These are phyloP conservation scores for Exophiala viscosa DNA, from an alignment of 2,329 filamentous ascomycete genomes.

Conservation along the genomic window DNA sequence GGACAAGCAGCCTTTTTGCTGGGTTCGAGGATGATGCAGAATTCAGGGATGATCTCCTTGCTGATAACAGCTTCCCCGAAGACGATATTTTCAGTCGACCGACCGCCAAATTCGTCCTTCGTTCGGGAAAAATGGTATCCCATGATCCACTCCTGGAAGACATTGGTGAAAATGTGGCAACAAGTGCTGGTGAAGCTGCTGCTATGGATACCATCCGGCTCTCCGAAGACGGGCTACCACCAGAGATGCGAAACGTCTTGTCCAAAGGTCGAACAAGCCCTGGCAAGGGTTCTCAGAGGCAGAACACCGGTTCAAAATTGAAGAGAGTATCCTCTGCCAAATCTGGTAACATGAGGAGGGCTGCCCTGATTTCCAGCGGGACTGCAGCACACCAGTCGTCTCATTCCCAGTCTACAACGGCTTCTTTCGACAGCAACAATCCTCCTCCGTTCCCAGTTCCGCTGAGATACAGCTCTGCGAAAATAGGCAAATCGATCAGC, in stretches of 20 bases:
- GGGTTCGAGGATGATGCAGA: slow-evolving; percentile 71
- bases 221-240: slow-evolving; percentile 25
- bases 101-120: slow-evolving; percentile 42
- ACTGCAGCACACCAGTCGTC: slow-evolving; percentile 65
- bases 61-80: slow-evolving; percentile 34
- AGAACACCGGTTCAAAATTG: slow-evolving; percentile 18
- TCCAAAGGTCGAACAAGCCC: slow-evolving; percentile 18
- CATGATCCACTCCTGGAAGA: slow-evolving; percentile 35
- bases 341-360: slow-evolving; percentile 66
- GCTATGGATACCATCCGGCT: slow-evolving; percentile 25
- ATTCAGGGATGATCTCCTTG: slow-evolving; percentile 32
- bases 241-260: slow-evolving; percentile 23
- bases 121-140: slow-evolving; percentile 41
- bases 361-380: slow-evolving; percentile 76
- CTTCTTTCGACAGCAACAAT: slow-evolving; percentile 41
- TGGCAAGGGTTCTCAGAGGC: slow-evolving; percentile 10
- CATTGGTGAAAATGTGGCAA: slow-evolving; percentile 32
- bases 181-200: slow-evolving; percentile 22
- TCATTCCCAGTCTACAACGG: slow-evolving; percentile 52
- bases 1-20: slow-evolving; percentile 80
- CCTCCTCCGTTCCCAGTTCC: slow-evolving; percentile 88
- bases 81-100: slow-evolving; percentile 45
- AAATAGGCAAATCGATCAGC: slow-evolving; percentile 63
- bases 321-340: slow-evolving; percentile 33
- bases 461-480: slow-evolving; percentile 78